These are phyloP conservation scores for Fusarium luffae DNA, from an alignment of 2,329 filamentous ascomycete species.

Conservation along the genomic window DNA sequence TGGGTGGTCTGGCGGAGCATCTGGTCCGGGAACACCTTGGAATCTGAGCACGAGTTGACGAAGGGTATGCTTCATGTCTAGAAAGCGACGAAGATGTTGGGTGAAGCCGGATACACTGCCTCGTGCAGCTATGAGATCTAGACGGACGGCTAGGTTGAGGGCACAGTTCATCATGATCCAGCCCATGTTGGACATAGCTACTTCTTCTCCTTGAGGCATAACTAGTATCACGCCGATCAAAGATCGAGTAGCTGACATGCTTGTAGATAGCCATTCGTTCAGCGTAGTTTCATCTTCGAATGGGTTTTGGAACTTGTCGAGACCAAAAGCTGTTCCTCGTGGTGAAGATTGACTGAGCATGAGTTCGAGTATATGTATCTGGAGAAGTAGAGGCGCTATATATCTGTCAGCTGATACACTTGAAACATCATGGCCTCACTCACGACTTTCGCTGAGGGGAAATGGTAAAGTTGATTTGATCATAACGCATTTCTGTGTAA, in stretches of 20 bases:
- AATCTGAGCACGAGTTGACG: slow-evolving; percentile 45
- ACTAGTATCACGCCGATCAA: slow-evolving; percentile 40
- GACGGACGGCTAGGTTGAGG: slow-evolving; percentile 43
- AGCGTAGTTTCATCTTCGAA: slow-evolving; percentile 18
- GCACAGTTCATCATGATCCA: slow-evolving; percentile 50
- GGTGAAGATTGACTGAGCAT: slow-evolving; percentile 46
- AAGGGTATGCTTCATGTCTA: slow-evolving; percentile 45
- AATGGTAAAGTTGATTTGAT: slow-evolving; percentile 43
- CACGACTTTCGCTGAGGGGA: slow-evolving; percentile 46
- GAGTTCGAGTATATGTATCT: slow-evolving; percentile 45
- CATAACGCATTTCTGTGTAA: slow-evolving; percentile 7
- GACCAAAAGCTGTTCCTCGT: slow-evolving; percentile 41
- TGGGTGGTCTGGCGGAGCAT: slow-evolving; percentile 21
- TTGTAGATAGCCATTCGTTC: slow-evolving; percentile 45
- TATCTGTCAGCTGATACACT: too few species aligned
- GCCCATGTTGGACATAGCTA: slow-evolving; percentile 46
- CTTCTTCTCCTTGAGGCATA: slow-evolving; percentile 43
- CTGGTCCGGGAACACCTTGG: slow-evolving; percentile 27
- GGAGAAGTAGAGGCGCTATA: slow-evolving; percentile 34
- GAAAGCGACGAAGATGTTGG: slow-evolving; percentile 40
- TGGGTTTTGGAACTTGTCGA: slow-evolving; percentile 37
- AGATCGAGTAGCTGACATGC: slow-evolving; percentile 44
- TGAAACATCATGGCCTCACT: not conserved
- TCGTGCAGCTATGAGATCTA: slow-evolving; percentile 45
- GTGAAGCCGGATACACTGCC: slow-evolving; percentile 33